Conservation (phyloP, 2,329 filamentous ascomycete genomes). For the Penicillium sp. region DNA sequence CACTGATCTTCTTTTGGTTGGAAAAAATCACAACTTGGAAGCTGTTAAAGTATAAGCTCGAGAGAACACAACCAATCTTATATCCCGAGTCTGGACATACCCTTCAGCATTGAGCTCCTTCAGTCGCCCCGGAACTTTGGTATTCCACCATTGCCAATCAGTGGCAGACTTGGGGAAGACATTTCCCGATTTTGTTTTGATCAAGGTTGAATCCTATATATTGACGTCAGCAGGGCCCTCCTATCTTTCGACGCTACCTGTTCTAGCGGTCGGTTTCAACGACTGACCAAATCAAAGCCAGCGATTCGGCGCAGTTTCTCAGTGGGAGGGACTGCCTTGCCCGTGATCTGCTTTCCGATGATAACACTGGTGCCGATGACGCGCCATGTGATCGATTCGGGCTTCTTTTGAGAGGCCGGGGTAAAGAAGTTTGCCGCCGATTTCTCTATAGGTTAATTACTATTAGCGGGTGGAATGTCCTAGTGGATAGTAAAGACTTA, state of each 20-base stretch:
- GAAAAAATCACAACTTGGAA: constrained; percentile 78
- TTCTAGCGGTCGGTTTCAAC: not conserved
- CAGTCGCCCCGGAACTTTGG: constrained; percentile 65
- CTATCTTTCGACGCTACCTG: not conserved
- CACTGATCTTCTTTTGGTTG: constrained; percentile 80
- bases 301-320: constrained; percentile 39
- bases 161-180: constrained; percentile 67
- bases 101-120: constrained; percentile 69
- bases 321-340: constrained; percentile 12
- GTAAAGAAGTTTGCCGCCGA: constrained; percentile 85
- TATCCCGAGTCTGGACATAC: constrained; percentile 40
- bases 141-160: constrained; percentile 96
- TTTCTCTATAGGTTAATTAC: constrained; percentile 27
- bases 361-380: constrained; percentile 68
- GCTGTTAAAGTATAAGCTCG: constrained; percentile 42
- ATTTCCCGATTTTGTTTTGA: constrained; percentile 76
- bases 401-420: constrained; percentile 78
- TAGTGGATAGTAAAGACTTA: constrained; percentile 29
- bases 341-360: constrained; percentile 67
- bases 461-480: not conserved
- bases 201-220: constrained; percentile 78
- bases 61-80: not conserved
- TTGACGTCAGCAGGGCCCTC: not conserved
- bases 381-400: constrained; percentile 71
- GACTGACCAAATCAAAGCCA: constrained; percentile 49